These are phyloP conservation scores for Hypoxylon subgilvum DNA, from an alignment of 495 filamentous ascomycete genomes.

Conservation along the genomic window DNA sequence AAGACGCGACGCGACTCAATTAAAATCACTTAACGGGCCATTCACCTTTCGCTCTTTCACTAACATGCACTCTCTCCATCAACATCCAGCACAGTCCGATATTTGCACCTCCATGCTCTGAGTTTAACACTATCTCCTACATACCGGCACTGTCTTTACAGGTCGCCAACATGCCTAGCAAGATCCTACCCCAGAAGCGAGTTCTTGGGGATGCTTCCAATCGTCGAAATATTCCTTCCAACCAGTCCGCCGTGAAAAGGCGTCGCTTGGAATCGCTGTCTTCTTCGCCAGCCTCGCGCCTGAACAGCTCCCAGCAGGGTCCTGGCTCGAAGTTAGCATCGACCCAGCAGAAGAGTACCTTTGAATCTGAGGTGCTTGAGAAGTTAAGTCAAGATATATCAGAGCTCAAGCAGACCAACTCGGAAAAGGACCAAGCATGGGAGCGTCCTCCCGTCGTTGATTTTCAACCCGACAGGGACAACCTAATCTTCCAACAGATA, in stretches of 20 bases:
- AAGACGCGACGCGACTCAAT: conserved; percentile 38
- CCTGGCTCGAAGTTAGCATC: conserved; percentile 70
- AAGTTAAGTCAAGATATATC: conserved; percentile 91
- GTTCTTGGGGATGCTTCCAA: conserved; percentile 58
- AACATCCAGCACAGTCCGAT: background rate
- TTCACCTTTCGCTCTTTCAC: background rate
- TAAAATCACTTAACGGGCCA: conserved; percentile 34
- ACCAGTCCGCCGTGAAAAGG: conserved; percentile 65
- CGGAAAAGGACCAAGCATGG: conserved; percentile 96
- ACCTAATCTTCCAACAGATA: conserved; percentile 90
- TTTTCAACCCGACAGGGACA: conserved; percentile 74
- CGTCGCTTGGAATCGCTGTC: conserved; percentile 70
- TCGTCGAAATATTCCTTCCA: conserved; percentile 52
- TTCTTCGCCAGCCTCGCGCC: conserved; percentile 57
- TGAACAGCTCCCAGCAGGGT: conserved; percentile 65
- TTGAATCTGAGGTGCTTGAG: conserved; percentile 92
- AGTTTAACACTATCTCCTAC: conserved; percentile 6
- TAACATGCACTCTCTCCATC: background rate
- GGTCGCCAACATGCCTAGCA: conserved; percentile 47
- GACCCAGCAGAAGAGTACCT: conserved; percentile 86
- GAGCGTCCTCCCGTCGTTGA: conserved; percentile 73
- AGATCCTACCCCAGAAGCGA: conserved; percentile 60
- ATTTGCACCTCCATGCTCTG: conserved; percentile 10
- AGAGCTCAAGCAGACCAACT: conserved; percentile 79
- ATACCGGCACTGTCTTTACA: conserved; percentile 6